phyloP scores from a whole-genome alignment of 352 stramenopile genomes.

The Phytophthora pistaciae region DNA sequence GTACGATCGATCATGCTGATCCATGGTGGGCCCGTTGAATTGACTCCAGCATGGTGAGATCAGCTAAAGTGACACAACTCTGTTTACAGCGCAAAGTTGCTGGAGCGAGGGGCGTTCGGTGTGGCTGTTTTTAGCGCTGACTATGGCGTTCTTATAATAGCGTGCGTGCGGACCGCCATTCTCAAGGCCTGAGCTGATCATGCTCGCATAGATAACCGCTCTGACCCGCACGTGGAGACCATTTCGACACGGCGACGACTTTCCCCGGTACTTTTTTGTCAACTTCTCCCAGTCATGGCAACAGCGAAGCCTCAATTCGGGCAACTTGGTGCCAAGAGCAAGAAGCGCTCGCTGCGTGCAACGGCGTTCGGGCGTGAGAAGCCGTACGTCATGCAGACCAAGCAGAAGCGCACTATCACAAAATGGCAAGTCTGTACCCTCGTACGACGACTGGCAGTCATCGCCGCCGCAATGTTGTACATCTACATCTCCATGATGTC shows the following conservation, averaged over 20 bases:
- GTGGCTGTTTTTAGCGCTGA: not conserved
- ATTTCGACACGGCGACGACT: too few relatives aligned
- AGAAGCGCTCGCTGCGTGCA: too few relatives aligned
- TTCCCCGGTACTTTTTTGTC: too few relatives aligned
- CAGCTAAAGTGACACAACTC: not conserved
- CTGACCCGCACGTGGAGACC: not conserved
- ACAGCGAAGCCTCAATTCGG: not conserved
- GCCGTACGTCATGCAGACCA: slow-evolving; percentile 1
- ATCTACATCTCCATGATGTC: slow-evolving; percentile 35
- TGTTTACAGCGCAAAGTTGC: not conserved
- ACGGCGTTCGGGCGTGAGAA: too few relatives aligned
- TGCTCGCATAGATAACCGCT: too few relatives aligned
- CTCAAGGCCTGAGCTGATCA: too few relatives aligned
- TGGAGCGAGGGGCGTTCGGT: not conserved
- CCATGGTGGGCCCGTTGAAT: too few relatives aligned
- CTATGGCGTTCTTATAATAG: too few relatives aligned
- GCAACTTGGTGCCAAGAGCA: not conserved
- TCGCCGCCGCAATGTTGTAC: slow-evolving; percentile 39
- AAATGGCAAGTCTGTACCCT: slow-evolving; percentile 28
- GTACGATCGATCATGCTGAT: too few relatives aligned
- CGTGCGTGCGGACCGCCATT: too few relatives aligned
- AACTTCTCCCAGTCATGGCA: too few relatives aligned
- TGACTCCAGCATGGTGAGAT: too few relatives aligned
- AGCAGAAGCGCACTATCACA: not conserved
- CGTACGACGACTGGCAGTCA: slow-evolving; percentile 27